phyloP scores from a whole-genome alignment of 2,329 filamentous ascomycete genomes.

The Phialophora chinensis region DNA sequence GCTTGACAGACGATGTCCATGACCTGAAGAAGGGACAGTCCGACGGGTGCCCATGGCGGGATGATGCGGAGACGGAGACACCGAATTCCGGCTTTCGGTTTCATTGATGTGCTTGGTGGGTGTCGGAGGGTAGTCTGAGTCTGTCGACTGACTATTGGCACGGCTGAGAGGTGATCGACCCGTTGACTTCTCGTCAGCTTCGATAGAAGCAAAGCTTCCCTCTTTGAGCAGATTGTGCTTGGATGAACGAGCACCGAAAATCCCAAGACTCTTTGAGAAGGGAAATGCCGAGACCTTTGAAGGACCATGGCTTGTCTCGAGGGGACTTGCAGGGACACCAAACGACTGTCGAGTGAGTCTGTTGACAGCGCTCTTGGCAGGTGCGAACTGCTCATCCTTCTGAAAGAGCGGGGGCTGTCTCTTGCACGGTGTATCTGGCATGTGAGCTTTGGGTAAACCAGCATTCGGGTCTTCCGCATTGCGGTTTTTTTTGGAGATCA shows the following conservation, averaged over 20 bases:
- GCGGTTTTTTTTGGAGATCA: slow-evolving; percentile 93
- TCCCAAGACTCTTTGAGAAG: slow-evolving; percentile 68
- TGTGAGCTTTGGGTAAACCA: slow-evolving; percentile 66
- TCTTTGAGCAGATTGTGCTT: slow-evolving; percentile 59
- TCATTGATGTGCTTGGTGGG: slow-evolving; percentile 72
- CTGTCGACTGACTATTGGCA: slow-evolving; percentile 64
- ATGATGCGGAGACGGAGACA: slow-evolving; percentile 39
- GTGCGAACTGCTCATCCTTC: slow-evolving; percentile 61
- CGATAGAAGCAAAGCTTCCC: slow-evolving; percentile 79
- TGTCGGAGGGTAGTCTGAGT: slow-evolving; percentile 84
- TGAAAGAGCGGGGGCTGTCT: slow-evolving; percentile 74
- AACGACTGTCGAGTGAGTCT: slow-evolving; percentile 74
- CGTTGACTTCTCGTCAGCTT: slow-evolving; percentile 73
- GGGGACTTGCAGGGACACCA: slow-evolving; percentile 79
- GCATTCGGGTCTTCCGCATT: slow-evolving; percentile 71
- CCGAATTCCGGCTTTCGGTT: slow-evolving; percentile 28
- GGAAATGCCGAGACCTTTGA: slow-evolving; percentile 69
- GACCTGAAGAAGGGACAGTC: slow-evolving; percentile 31
- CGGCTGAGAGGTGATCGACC: slow-evolving; percentile 62
- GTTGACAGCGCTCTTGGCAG: slow-evolving; percentile 67
- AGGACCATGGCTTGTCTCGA: slow-evolving; percentile 66
- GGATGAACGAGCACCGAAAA: slow-evolving; percentile 64
- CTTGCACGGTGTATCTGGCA: slow-evolving; percentile 97
- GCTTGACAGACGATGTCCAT: slow-evolving; percentile 38
- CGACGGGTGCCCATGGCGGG: slow-evolving; percentile 37